A percentile compares a stretch with the other conserved stretches of the same genome.
Evolutionary conservation across 2,329 filamentous ascomycete genomes (phyloP).

Genomic region (Colletotrichum sp.): DNA sequence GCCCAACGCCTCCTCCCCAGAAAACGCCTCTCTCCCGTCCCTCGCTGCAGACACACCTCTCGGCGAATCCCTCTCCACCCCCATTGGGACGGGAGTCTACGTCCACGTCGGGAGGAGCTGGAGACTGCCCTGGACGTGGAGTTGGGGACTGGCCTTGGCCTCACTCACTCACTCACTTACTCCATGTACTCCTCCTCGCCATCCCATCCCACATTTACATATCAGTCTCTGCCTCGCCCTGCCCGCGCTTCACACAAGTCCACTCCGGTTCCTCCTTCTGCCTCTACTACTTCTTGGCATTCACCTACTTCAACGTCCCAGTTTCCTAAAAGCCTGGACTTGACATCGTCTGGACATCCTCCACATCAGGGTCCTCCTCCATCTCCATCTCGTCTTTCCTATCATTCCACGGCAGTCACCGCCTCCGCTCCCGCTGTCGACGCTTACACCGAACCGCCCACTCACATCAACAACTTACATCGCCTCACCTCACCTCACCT

Average conservation of each 20-base stretch:
- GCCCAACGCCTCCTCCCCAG: not conserved
- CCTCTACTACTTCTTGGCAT: constrained; percentile 4
- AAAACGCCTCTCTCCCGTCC: not conserved
- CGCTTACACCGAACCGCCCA: not conserved
- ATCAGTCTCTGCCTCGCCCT: constrained; percentile 4
- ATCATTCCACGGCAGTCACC: not conserved
- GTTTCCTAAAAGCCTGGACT: not conserved
- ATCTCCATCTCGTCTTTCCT: not conserved
- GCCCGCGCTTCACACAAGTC: constrained; percentile 2
- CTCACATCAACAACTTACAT: not conserved
- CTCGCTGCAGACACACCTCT: not conserved
- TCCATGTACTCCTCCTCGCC: not conserved
- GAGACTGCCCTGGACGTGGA: not conserved
- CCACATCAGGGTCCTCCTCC: not conserved
- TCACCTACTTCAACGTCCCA: not conserved
- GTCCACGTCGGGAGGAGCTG: not conserved
- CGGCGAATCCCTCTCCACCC: not conserved
- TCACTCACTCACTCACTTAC: not conserved
- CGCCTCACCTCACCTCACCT: not conserved
- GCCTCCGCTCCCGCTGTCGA: not conserved
- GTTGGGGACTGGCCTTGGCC: not conserved
- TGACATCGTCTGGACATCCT: not conserved
- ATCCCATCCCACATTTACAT: constrained; percentile 11
- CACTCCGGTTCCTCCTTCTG: not conserved
- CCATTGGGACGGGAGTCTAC: not conserved